Evolutionary conservation across 306 rosid species (phyloP).

Genomic region (Crataegus laevigata): DNA sequence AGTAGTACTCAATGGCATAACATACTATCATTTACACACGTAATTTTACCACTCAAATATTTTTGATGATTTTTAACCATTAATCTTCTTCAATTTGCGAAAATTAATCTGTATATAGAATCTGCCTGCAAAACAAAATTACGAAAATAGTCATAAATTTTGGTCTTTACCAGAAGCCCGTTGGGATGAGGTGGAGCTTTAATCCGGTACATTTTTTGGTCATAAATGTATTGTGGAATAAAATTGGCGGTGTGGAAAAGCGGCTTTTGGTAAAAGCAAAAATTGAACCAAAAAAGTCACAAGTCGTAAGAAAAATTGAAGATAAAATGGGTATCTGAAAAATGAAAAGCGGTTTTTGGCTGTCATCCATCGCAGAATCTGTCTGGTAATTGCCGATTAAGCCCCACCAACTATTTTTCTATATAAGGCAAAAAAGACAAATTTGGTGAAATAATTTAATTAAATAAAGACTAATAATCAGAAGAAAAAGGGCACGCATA

Average conservation of each 20-base stretch:
- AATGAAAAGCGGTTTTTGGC: neutral
- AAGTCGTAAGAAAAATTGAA: neutral
- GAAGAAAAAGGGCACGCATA: too few species aligned
- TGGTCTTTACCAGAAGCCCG: neutral
- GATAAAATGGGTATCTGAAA: neutral
- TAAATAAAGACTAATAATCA: neutral
- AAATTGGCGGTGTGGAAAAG: neutral
- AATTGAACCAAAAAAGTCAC: neutral
- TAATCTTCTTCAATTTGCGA: rapidly evolving
- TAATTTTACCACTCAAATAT: too few species aligned
- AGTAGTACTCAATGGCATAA: too few species aligned
- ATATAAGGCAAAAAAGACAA: too few species aligned
- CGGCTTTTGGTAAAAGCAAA: neutral
- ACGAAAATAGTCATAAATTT: neutral
- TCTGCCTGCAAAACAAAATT: neutral
- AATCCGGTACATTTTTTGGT: neutral
- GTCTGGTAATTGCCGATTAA: neutral
- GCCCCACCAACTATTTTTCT: neutral
- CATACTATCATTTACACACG: too few species aligned
- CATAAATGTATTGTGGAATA: neutral
- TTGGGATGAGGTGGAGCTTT: neutral
- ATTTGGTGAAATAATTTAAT: neutral
- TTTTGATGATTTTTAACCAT: too few species aligned
- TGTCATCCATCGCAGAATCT: conserved; percentile 1
- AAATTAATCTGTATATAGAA: too few species aligned